Conservation (phyloP, 2,329 filamentous ascomycete genomes). For the Trichophyton verrucosum region DNA sequence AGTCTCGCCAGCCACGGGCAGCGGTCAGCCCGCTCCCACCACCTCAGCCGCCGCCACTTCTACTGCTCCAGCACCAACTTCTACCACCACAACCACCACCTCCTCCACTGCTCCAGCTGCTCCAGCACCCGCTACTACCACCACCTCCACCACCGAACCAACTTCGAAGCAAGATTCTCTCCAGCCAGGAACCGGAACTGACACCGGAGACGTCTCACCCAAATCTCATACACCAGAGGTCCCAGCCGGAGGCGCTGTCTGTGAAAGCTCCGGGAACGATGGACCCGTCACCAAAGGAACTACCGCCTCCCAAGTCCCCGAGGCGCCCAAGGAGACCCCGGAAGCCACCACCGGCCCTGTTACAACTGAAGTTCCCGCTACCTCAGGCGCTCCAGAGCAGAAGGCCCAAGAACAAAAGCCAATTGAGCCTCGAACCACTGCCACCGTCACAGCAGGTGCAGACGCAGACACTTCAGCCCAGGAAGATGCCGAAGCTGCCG, state of each 20-base stretch:
- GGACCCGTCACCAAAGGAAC: background rate
- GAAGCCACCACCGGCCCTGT: constrained; percentile 14
- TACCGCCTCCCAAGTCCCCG: background rate
- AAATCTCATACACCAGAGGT: constrained; percentile 18
- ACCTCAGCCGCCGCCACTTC: constrained; percentile 26
- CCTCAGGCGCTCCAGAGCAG: constrained; percentile 6
- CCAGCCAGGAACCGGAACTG: background rate
- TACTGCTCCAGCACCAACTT: constrained; percentile 5
- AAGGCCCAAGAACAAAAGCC: constrained; percentile 5
- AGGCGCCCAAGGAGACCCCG: background rate
- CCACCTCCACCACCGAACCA: background rate
- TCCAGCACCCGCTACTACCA: constrained; percentile 4
- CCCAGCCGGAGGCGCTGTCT: constrained; percentile 8
- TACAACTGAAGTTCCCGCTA: constrained; percentile 14
- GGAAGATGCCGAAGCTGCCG: constrained; percentile 14
- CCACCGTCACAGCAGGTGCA: constrained; percentile 14
- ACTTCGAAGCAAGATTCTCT: constrained; percentile 9
- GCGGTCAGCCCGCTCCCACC: constrained; percentile 27
- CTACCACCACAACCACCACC: background rate
- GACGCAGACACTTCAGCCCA: background rate
- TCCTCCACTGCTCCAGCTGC: constrained; percentile 3
- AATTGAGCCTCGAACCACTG: constrained; percentile 14
- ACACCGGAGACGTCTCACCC: constrained; percentile 12
- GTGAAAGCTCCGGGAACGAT: constrained; percentile 7
- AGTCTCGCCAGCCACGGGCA: constrained; percentile 24